Base-by-base conservation (phyloP, 2,329 filamentous ascomycete species). In the Fusarium agapanthi region DNA sequence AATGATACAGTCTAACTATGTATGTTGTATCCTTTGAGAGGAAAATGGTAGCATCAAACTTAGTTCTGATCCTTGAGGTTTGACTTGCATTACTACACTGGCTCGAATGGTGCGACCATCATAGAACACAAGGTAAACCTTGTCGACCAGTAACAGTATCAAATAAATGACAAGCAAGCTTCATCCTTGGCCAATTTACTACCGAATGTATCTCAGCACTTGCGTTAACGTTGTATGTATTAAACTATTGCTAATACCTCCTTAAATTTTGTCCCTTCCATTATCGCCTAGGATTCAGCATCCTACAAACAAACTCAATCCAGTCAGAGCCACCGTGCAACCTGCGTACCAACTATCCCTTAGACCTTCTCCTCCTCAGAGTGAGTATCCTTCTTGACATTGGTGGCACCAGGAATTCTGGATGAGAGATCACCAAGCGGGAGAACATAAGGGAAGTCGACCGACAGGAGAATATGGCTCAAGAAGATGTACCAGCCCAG, bases 181-280 rank as follows among this genome's bases (percentile, higher is more conserved):
- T 35, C 4, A 24, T 15, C n/a, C 47, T 34, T 26, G n/a, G 16
- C 9, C 16, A 15, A 11, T 20, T 8, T 8, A 24, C 30, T 24
- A 11, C 30, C 12, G 0, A 0, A 1, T 20, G 1, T 6, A 24
- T 9, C 5, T 4, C 3, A 26, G 20, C 3, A 18, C 3, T 10
- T 28, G 1, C 1, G 2, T 14, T 6, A 8, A 24, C 2, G 4
- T 28, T 22, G 3, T n/a, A 28, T 15, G 5, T 13, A 10, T n/a
- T 38, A 14, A 5, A 7, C 34, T 28, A 53, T 16, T 13, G 13
- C 32, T 28, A n/a, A n/a, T 38, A 1, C 20, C 10, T 22, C 10
- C 3, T 13, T 4, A 20, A 0, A 13, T 28, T 38, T 18, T 28
- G 14, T 9, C 24, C 20, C 9, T 22, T 28, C 18, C 24, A 12